A percentile compares a stretch with the other conserved stretches of the same genome.
Conservation (phyloP, 2,329 filamentous ascomycete genomes). For the Botrytis hyacinthi region DNA sequence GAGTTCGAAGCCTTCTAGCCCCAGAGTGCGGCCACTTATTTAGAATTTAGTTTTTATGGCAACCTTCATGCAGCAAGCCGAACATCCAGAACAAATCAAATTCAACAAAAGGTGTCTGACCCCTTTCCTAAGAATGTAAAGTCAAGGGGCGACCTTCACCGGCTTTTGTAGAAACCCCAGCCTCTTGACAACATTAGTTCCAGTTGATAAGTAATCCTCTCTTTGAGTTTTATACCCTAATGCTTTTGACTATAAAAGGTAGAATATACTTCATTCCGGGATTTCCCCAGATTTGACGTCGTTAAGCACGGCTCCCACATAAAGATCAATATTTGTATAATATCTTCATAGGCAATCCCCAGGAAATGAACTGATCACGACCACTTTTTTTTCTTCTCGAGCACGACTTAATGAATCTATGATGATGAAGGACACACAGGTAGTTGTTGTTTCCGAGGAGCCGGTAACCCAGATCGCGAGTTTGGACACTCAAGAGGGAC, state of each 20-base stretch:
- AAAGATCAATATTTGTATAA: neutral
- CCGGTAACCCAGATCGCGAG: neutral
- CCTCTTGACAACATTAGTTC: constrained; percentile 2
- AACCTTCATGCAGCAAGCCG: neutral
- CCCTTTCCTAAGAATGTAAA: neutral
- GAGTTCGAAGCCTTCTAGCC: neutral
- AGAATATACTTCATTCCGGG: neutral
- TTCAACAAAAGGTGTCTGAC: neutral
- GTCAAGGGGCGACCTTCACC: constrained; percentile 11
- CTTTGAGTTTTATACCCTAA: neutral
- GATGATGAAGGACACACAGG: constrained; percentile 1
- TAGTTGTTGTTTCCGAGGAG: neutral
- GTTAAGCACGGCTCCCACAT: neutral
- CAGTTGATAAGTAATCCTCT: neutral
- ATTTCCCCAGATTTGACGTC: constrained; percentile 12
- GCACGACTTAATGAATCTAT: neutral
- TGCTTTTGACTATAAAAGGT: neutral
- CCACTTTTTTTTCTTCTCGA: neutral
- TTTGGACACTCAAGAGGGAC: neutral
- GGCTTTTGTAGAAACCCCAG: neutral
- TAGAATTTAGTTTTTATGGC: neutral
- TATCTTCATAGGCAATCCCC: neutral
- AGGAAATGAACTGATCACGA: neutral
- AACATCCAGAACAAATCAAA: constrained; percentile 5
- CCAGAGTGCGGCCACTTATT: neutral